A percentile compares a stretch with the other conserved stretches of the same genome.
Conservation (phyloP, 805 yeast genomes). For the Kregervanrija fluxuum region DNA sequence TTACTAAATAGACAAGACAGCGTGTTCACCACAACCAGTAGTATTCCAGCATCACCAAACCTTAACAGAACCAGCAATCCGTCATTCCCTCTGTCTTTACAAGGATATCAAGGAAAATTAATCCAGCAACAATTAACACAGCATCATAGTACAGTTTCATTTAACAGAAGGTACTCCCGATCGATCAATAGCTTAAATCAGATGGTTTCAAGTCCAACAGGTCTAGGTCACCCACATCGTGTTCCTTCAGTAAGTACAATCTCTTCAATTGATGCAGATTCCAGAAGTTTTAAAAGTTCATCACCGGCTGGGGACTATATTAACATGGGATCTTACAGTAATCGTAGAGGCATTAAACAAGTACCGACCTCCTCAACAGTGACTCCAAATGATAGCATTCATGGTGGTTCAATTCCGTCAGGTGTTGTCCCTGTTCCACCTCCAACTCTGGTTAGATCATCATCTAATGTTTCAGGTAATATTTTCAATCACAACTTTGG, state of each 20-base stretch:
- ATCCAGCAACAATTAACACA: not conserved
- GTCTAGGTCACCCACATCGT: slow-evolving; percentile 3
- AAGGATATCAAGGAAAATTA: not conserved
- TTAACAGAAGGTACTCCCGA: slow-evolving; percentile 10
- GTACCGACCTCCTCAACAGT: too few species aligned
- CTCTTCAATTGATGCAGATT: slow-evolving; percentile 17
- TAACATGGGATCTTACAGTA: slow-evolving; percentile 15
- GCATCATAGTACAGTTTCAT: slow-evolving; percentile 12
- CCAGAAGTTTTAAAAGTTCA: slow-evolving; percentile 16
- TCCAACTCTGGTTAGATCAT: slow-evolving; percentile 3
- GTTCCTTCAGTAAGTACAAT: slow-evolving; percentile 20
- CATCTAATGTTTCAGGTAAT: slow-evolving; percentile 14
- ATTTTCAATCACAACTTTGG: slow-evolving; percentile 21
- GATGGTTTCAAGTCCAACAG: slow-evolving; percentile 5
- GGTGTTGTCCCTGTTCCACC: slow-evolving; percentile 7
- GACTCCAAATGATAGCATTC: not conserved
- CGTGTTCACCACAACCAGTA: not conserved
- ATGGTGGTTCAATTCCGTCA: slow-evolving; percentile 1
- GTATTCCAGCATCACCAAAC: not conserved
- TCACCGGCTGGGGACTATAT: slow-evolving; percentile 22
- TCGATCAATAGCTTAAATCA: slow-evolving; percentile 5
- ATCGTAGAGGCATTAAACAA: slow-evolving; percentile 22
- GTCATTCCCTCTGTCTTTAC: too few species aligned
- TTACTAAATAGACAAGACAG: not conserved
- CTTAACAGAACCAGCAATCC: too few species aligned